phyloP scores from a whole-genome alignment of 2,329 filamentous ascomycete genomes.

The Pestalotiopsis sp. region DNA sequence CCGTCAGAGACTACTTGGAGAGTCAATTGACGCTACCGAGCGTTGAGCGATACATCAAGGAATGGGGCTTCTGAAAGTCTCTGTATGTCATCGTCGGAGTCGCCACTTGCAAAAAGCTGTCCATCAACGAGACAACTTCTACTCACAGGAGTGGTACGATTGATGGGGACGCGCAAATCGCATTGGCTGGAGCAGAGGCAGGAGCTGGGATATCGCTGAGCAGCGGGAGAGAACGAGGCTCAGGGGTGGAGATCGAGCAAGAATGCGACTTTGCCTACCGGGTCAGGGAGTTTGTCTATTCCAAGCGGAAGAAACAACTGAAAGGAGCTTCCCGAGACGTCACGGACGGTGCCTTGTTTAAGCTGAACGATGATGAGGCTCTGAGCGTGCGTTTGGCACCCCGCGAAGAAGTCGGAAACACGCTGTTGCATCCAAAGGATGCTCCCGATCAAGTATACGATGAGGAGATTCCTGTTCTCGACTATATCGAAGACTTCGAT shows the following conservation, averaged over 20 bases:
- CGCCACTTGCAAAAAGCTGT: neutral
- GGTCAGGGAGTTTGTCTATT: neutral
- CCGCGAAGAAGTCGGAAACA: neutral
- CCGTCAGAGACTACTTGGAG: neutral
- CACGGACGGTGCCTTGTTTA: neutral
- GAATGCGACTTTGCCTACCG: slow-evolving; percentile 1
- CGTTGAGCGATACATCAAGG: neutral
- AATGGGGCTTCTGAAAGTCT: neutral
- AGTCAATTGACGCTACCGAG: neutral
- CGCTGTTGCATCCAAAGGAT: neutral
- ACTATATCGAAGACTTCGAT: neutral
- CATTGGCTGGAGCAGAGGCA: neutral
- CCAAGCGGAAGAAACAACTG: neutral
- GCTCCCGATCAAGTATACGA: neutral
- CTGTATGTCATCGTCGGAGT: neutral
- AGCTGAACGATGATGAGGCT: neutral
- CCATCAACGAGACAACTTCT: neutral
- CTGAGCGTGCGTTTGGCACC: neutral
- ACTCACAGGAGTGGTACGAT: neutral
- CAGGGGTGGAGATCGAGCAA: neutral
- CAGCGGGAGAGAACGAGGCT: neutral
- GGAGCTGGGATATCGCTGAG: neutral
- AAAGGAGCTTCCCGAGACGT: neutral
- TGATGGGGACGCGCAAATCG: neutral
- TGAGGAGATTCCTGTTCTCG: neutral